Evolutionary conservation across 192 early-diverging fungal genomes (phyloP).

Genomic region (Entomortierella beljakovae): DNA sequence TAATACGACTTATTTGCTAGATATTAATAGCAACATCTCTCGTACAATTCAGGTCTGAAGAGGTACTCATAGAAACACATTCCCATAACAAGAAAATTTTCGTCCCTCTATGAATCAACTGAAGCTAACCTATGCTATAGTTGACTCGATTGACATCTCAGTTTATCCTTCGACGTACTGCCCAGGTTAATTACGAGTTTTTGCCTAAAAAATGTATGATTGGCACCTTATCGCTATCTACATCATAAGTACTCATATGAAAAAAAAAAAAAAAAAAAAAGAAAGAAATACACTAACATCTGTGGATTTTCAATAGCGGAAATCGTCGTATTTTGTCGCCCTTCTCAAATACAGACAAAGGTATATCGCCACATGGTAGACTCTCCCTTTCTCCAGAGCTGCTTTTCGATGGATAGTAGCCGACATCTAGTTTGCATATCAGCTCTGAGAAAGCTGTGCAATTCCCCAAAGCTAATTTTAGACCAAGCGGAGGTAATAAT

Average conservation of each 20-base stretch:
- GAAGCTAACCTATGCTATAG: constrained; percentile 11
- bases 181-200: constrained; percentile 60
- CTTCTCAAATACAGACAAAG: constrained; percentile 55
- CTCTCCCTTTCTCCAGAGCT: constrained; percentile 28
- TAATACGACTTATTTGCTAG: background rate
- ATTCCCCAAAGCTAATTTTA: constrained; percentile 34
- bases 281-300: background rate
- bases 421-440: constrained; percentile 61
- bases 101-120: too few relatives aligned
- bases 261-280: too few relatives aligned
- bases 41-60: background rate
- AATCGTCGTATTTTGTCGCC: constrained; percentile 64
- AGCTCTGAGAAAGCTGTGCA: constrained; percentile 57
- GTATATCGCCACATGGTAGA: constrained; percentile 48
- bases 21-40: background rate
- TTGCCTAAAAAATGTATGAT: constrained; percentile 66
- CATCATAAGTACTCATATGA: too few relatives aligned
- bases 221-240: too few relatives aligned
- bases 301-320: constrained; percentile 45
- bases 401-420: constrained; percentile 43
- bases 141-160: constrained; percentile 53
- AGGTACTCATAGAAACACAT: background rate
- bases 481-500: constrained; percentile 29
- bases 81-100: too few relatives aligned
- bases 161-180: constrained; percentile 75